phyloP scores from a whole-genome alignment of 129 eudicot genomes.

The Tagetes erecta region DNA sequence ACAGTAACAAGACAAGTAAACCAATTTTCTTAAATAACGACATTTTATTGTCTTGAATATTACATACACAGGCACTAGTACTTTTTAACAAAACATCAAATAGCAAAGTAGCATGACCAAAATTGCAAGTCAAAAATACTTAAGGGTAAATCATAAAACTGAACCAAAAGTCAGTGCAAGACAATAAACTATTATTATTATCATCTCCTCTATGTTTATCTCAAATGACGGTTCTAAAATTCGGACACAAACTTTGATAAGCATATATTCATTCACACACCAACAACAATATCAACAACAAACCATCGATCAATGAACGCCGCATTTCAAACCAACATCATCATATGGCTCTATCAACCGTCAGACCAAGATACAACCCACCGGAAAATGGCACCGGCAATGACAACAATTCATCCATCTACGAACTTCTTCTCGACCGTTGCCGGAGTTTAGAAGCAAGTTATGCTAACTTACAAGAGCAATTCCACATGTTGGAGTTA shows the following conservation, averaged over 20 bases:
- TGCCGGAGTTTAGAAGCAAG: constrained; percentile 67
- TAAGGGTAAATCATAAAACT: not conserved
- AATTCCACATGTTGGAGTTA: constrained; percentile 42
- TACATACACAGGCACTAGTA: too few species aligned
- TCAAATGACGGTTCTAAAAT: constrained; percentile 28
- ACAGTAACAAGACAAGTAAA: too few species aligned
- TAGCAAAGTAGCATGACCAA: not conserved
- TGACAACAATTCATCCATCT: constrained; percentile 26
- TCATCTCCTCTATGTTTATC: constrained; percentile 15
- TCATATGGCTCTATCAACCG: constrained; percentile 34
- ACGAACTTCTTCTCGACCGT: constrained; percentile 46
- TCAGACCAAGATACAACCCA: constrained; percentile 18
- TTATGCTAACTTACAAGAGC: constrained; percentile 54
- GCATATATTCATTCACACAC: constrained; percentile 23
- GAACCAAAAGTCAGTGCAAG: not conserved
- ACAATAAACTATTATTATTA: not conserved
- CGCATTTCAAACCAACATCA: not conserved
- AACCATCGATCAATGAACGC: constrained; percentile 19
- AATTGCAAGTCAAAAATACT: not conserved
- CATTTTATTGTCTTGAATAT: too few species aligned
- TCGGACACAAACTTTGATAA: constrained; percentile 19
- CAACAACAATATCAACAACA: not conserved
- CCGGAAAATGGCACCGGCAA: constrained; percentile 30
- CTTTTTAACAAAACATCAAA: not conserved
- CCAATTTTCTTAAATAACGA: too few species aligned